phyloP scores from a whole-genome alignment of 768 basidiomycete species.

The Suillus paluster region DNA sequence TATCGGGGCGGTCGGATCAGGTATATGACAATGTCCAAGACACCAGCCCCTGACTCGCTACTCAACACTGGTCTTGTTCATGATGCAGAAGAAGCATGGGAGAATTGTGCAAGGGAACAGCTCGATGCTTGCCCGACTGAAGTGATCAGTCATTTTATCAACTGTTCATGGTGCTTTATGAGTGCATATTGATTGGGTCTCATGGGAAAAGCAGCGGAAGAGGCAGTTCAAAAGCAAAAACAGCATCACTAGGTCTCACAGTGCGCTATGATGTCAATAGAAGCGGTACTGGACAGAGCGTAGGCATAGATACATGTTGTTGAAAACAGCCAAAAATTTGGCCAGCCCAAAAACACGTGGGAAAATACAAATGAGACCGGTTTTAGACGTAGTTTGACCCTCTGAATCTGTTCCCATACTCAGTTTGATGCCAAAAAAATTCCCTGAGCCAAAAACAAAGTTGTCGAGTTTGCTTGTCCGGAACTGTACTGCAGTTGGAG shows the following conservation, averaged over 20 bases:
- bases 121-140: constrained; percentile 42
- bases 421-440: no score
- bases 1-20: no score
- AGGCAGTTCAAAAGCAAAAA: constrained; percentile 42
- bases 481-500: no score
- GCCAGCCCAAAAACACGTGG: background rate
- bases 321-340: background rate
- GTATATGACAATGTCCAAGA: no score
- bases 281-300: background rate
- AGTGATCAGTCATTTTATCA: constrained; percentile 41
- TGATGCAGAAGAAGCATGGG: no score
- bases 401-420: no score
- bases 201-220: constrained; percentile 41
- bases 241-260: constrained; percentile 35
- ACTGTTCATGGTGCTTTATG: constrained; percentile 40
- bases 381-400: no score
- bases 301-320: background rate
- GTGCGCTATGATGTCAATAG: background rate
- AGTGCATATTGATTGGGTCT: constrained; percentile 40
- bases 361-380: background rate
- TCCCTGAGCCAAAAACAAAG: no score
- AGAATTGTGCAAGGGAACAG: constrained; percentile 20
- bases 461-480: no score
- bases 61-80: no score
- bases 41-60: no score